Conservation (phyloP, 176 grass and related monocot species). For the Alopecurus myosuroides region DNA sequence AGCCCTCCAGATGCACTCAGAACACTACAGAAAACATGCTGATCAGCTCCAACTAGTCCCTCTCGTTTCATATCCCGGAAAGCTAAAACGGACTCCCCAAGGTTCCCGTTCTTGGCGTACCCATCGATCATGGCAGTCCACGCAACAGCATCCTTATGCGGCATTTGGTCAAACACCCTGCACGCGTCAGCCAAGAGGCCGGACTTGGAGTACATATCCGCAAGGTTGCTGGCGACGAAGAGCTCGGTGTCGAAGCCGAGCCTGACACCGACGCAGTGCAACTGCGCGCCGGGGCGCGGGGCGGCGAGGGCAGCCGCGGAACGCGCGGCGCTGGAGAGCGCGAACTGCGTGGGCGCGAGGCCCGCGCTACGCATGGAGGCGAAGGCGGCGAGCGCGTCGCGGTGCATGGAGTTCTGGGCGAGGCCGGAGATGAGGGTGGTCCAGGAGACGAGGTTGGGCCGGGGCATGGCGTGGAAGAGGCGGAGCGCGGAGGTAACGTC, state of each 20-base stretch:
- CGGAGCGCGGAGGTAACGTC: conserved; percentile 35
- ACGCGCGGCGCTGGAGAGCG: conserved; percentile 52
- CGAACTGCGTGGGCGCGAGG: conserved; percentile 45
- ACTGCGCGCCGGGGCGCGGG: conserved; percentile 27
- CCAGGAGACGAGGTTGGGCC: conserved; percentile 54
- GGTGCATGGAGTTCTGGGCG: conserved; percentile 30
- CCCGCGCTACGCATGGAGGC: conserved; percentile 35
- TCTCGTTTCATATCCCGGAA: conserved; percentile 50
- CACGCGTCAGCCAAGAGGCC: conserved; percentile 33
- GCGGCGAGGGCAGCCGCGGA: conserved; percentile 28
- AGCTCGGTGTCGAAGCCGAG: conserved; percentile 38
- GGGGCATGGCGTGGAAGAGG: conserved; percentile 42
- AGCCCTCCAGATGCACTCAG: conserved; percentile 43
- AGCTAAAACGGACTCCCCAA: conserved; percentile 11
- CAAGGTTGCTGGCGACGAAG: conserved; percentile 58
- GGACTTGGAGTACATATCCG: conserved; percentile 54
- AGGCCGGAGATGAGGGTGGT: conserved; percentile 49
- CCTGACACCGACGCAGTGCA: conserved; percentile 37
- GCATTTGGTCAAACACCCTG: conserved; percentile 63
- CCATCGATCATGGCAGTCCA: conserved; percentile 73
- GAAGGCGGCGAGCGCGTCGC: conserved; percentile 45
- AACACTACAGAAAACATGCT: conserved; percentile 48
- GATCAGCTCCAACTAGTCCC: conserved; percentile 32
- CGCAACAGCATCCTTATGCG: conserved; percentile 46
- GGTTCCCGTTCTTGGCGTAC: conserved; percentile 47